These are phyloP conservation scores for Hypoxylon sp. DNA, from an alignment of 2,329 filamentous ascomycete species.

Conservation along the genomic window DNA sequence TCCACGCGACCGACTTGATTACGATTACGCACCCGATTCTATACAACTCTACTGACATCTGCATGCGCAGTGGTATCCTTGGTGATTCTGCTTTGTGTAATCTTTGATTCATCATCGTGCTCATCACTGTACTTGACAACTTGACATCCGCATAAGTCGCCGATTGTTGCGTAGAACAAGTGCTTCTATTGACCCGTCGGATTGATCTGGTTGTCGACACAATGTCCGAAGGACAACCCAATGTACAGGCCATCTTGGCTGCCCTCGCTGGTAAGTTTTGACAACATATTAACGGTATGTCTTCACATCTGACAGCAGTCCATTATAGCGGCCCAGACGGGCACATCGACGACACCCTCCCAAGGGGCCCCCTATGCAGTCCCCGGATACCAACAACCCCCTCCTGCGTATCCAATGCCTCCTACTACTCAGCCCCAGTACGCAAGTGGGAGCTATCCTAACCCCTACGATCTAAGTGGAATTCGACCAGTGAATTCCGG, in stretches of 20 bases:
- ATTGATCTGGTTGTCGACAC: slow-evolving; percentile 16
- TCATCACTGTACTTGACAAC: too few relatives aligned
- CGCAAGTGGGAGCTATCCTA: slow-evolving; percentile 55
- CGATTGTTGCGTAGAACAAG: neutral
- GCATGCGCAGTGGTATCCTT: neutral
- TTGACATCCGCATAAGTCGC: neutral
- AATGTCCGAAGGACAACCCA: slow-evolving; percentile 37
- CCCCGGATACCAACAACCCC: slow-evolving; percentile 51
- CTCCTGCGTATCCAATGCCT: slow-evolving; percentile 56
- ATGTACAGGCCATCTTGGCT: slow-evolving; percentile 36
- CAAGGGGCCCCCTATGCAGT: slow-evolving; percentile 55
- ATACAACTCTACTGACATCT: slow-evolving; percentile 1
- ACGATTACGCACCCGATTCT: neutral
- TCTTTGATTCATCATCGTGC: neutral
- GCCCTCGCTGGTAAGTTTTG: slow-evolving; percentile 35
- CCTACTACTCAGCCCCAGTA: slow-evolving; percentile 55
- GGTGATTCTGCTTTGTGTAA: slow-evolving; percentile 1
- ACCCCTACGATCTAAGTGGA: slow-evolving; percentile 80
- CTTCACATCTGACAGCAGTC: slow-evolving; percentile 37
- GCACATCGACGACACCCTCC: slow-evolving; percentile 56
- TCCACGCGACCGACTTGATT: neutral
- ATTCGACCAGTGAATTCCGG: slow-evolving; percentile 85
- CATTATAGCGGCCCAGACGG: slow-evolving; percentile 56
- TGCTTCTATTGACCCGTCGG: slow-evolving; percentile 3
- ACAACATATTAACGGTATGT: slow-evolving; percentile 1